Base-by-base conservation (phyloP, 345 rosid genomes). In the Microcos paniculata region DNA sequence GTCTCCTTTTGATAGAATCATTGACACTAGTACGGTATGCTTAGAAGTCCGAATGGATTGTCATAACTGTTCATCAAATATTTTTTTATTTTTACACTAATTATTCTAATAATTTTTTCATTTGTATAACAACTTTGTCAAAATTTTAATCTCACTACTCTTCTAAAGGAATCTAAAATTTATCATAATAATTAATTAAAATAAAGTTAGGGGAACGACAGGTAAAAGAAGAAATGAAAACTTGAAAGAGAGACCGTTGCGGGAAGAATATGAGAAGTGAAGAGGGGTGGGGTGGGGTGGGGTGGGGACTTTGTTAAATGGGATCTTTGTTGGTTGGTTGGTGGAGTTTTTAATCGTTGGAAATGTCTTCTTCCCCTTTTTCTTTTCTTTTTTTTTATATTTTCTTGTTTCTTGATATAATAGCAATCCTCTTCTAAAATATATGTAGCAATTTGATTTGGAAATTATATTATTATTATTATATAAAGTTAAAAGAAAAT, bases 281-380 rank as follows among this genome's bases (percentile, higher is more conserved):
- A 26, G 1, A 0, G 51, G 43, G 30, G 46, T 21, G 74, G 75
- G 42, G 68, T 69, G 71, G 69, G 19, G 1, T 0, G 51, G 43
- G 30, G 46, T 21, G 74, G 75, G 72, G 78, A 52, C 74, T 12
- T 38, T 42, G 45, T 9, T 10, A 0, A 13, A 11, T 15, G 2
- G 55, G 55, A 40, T 43, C 71, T 15, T 62, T 43, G 3, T 0
- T 14, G 26, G 38, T 15, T 67, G 49, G 78, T 38, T 23, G 76
- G 81, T 76, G 76, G 65, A 48, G 70, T 15, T 48, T 73, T 57
- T 62, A 73, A 68, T 73, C 18, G 58, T 18, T 71, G 69, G 71
- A 45, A 15, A 4, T 53, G 81, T 65, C 71, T 4, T 38, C 58
- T 80, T 63, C 12, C 42, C 4, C 24, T 1, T 38, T 63, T 16